phyloP scores from a whole-genome alignment of 2,329 filamentous ascomycete genomes.

The Monosporascus sp. region DNA sequence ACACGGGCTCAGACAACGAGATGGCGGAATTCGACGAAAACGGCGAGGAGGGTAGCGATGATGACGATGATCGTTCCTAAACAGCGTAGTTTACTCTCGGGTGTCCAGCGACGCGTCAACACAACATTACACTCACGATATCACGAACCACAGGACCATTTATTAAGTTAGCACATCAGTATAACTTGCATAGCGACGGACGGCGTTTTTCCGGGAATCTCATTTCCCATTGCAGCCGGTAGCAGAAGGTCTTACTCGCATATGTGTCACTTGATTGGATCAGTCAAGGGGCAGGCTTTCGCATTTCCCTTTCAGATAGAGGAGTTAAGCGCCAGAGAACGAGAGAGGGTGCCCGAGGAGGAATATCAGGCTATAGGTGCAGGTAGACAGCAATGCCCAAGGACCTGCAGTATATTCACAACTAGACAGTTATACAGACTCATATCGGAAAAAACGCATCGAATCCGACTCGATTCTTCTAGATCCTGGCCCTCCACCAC shows the following conservation, averaged over 20 bases:
- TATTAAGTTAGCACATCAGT: conserved; percentile 9
- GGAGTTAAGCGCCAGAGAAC: background rate
- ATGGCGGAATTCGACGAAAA: conserved; percentile 55
- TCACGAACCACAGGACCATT: conserved; percentile 1
- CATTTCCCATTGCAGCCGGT: conserved; percentile 6
- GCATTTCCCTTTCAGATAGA: conserved; percentile 10
- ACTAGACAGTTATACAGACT: background rate
- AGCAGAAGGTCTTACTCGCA: conserved; percentile 1
- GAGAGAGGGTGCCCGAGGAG: background rate
- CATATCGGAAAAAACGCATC: background rate
- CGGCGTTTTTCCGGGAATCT: conserved; percentile 21
- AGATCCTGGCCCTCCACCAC: too few relatives aligned
- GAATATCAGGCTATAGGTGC: conserved; percentile 1
- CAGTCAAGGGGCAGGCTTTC: conserved; percentile 2
- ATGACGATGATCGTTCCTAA: conserved; percentile 33
- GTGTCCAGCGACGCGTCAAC: background rate
- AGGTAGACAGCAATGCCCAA: background rate
- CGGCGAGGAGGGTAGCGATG: conserved; percentile 50
- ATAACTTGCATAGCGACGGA: conserved; percentile 27
- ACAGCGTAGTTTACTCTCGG: conserved; percentile 7
- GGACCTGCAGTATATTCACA: conserved; percentile 3
- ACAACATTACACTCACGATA: background rate
- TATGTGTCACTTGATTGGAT: conserved; percentile 8
- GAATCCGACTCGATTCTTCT: background rate
- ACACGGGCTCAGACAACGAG: conserved; percentile 55